Percentiles rank a stretch among this genome's conserved stretches.
These are phyloP conservation scores for Mrakia frigida DNA, from an alignment of 768 basidiomycete genomes.

Conservation along the genomic window DNA sequence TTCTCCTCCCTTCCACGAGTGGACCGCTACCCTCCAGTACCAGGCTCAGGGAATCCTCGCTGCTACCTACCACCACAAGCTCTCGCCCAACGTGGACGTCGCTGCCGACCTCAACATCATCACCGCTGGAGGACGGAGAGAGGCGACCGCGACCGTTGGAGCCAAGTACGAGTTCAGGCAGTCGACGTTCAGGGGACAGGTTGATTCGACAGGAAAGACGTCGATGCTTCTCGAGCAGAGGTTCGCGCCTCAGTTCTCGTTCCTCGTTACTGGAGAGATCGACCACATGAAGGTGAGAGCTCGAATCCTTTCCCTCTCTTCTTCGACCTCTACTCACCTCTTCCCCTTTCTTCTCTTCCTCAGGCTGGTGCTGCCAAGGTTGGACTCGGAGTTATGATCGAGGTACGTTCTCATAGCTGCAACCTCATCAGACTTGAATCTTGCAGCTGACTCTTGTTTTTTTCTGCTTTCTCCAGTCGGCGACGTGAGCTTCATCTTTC, in stretches of 20 bases:
- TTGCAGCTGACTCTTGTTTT: not conserved
- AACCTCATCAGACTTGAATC: too few species aligned
- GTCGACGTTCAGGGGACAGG: conserved; percentile 87
- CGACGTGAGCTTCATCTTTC: conserved; percentile 3
- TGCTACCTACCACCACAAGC: conserved; percentile 92
- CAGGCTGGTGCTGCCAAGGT: conserved; percentile 64
- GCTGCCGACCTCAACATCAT: conserved; percentile 85
- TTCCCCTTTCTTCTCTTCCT: conserved; percentile 16
- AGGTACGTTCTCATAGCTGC: conserved; percentile 24
- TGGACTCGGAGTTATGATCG: conserved; percentile 93
- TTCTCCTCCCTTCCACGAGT: conserved; percentile 47
- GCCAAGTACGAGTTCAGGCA: conserved; percentile 95
- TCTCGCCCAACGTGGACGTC: conserved; percentile 94
- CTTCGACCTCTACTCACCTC: conserved; percentile 7
- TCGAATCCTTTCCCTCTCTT: conserved; percentile 2
- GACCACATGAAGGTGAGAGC: conserved; percentile 88
- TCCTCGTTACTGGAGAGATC: conserved; percentile 92
- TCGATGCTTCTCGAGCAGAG: conserved; percentile 91
- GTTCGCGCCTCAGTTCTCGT: conserved; percentile 89
- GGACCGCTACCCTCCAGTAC: conserved; percentile 89
- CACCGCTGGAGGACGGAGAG: conserved; percentile 63
- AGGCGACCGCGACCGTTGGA: conserved; percentile 87
- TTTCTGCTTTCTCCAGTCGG: conserved; percentile 9
- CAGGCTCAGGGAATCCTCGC: conserved; percentile 77
- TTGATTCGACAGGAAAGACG: conserved; percentile 93